Conservation (phyloP, 148 eudicot species). For the Polygonum maritimum region DNA sequence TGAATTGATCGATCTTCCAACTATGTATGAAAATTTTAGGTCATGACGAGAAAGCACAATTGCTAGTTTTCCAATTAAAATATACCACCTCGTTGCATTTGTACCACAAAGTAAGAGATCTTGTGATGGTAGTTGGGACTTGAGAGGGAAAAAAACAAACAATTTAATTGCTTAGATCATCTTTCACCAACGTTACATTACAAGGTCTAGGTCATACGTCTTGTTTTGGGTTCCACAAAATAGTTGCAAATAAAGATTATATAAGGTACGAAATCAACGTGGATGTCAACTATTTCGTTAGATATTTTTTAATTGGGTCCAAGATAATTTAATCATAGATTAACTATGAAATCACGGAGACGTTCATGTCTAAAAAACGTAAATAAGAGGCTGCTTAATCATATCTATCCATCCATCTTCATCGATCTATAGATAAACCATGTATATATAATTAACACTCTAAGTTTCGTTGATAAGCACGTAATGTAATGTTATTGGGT, state of each 20-base stretch:
- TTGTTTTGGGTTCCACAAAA: neutral
- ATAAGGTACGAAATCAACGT: neutral
- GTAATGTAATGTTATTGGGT: neutral
- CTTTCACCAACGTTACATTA: neutral
- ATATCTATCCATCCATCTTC: neutral
- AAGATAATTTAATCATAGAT: neutral
- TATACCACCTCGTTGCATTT: neutral
- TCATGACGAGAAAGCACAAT: neutral
- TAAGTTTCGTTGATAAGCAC: neutral
- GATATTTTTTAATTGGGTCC: neutral
- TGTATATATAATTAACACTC: neutral
- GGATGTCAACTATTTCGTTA: neutral
- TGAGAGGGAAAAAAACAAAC: neutral
- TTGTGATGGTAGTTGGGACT: conserved; percentile 8
- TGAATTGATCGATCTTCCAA: neutral
- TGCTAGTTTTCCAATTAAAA: neutral
- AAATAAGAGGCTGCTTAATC: neutral
- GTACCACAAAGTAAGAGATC: neutral
- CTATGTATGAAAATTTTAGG: neutral
- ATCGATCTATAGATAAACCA: neutral
- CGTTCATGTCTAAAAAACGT: neutral
- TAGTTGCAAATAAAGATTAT: neutral
- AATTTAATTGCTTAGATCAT: neutral
- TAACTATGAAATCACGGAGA: neutral
- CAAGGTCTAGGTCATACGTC: neutral